Conservation (phyloP, 2,329 filamentous ascomycete genomes). For the Zasmidium cellare region DNA sequence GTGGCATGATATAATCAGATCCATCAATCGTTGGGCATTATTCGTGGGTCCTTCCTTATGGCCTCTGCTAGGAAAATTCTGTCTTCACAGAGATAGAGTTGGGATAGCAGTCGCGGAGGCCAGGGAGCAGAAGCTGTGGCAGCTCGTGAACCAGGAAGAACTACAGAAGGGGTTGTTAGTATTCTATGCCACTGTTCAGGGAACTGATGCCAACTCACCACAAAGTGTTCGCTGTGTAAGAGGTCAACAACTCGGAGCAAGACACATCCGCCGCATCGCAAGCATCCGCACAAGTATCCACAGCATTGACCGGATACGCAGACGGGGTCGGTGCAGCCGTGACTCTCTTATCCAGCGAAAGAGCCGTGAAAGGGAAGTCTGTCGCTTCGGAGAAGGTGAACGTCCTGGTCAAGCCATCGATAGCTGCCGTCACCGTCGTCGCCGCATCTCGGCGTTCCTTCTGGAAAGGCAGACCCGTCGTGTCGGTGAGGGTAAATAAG, state of each 20-base stretch:
- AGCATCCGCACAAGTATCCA: not conserved
- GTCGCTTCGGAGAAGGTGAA: no score
- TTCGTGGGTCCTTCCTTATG: no score
- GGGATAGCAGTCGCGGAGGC: not conserved
- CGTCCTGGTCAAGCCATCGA: no score
- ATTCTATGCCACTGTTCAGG: not conserved
- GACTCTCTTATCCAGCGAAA: no score
- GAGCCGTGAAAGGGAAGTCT: no score
- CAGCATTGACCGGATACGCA: not conserved
- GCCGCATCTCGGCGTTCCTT: not conserved
- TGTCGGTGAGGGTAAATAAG: not conserved
- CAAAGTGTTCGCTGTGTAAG: not conserved
- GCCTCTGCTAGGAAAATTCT: no score
- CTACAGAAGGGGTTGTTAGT: not conserved
- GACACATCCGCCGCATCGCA: not conserved
- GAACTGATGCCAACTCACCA: not conserved
- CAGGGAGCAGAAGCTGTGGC: not conserved
- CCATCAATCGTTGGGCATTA: no score
- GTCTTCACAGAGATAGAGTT: not conserved
- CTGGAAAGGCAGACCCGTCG: not conserved
- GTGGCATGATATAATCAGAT: no score
- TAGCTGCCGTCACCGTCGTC: not conserved
- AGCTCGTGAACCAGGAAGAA: not conserved
- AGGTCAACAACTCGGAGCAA: not conserved
- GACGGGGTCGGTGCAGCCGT: not conserved